Percentiles rank a stretch among this genome's conserved stretches.
phyloP scores from a whole-genome alignment of 805 yeast species.

The Metschnikowia matae region DNA sequence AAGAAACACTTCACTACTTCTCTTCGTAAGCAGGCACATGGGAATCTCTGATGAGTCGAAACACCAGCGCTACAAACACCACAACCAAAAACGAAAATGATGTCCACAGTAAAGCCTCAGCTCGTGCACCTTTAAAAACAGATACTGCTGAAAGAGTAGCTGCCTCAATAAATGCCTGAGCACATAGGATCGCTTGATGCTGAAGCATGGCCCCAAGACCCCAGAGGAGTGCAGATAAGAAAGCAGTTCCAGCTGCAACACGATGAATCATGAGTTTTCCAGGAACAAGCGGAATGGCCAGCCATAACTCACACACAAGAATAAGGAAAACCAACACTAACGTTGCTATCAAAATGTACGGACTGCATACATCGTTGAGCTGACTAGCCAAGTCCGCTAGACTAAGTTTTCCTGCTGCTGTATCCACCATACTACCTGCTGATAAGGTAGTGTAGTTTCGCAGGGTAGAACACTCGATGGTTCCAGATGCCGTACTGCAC shows the following conservation, averaged over 20 bases:
- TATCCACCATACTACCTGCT: slow-evolving; percentile 30
- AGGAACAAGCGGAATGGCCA: slow-evolving; percentile 49
- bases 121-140: slow-evolving; percentile 46
- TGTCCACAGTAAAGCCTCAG: slow-evolving; percentile 59
- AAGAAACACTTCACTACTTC: not conserved
- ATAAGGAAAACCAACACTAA: slow-evolving; percentile 41
- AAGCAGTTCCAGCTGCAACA: slow-evolving; percentile 24
- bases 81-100: slow-evolving; percentile 47
- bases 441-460: slow-evolving; percentile 22
- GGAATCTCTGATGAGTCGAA: slow-evolving; percentile 9
- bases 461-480: slow-evolving; percentile 35
- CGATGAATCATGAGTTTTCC: slow-evolving; percentile 31
- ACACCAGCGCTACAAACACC: slow-evolving; percentile 21
- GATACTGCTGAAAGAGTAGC: slow-evolving; percentile 49
- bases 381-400: slow-evolving; percentile 44
- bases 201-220: slow-evolving; percentile 64
- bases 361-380: slow-evolving; percentile 48
- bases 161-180: slow-evolving; percentile 39
- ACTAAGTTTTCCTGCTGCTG: slow-evolving; percentile 32
- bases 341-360: slow-evolving; percentile 49
- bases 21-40: not conserved
- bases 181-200: slow-evolving; percentile 51
- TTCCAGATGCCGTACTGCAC: slow-evolving; percentile 41
- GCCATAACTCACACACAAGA: slow-evolving; percentile 41
- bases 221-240: slow-evolving; percentile 41